Conservation (phyloP, 768 basidiomycete genomes). For the Tricholoma bakamatsutake region DNA sequence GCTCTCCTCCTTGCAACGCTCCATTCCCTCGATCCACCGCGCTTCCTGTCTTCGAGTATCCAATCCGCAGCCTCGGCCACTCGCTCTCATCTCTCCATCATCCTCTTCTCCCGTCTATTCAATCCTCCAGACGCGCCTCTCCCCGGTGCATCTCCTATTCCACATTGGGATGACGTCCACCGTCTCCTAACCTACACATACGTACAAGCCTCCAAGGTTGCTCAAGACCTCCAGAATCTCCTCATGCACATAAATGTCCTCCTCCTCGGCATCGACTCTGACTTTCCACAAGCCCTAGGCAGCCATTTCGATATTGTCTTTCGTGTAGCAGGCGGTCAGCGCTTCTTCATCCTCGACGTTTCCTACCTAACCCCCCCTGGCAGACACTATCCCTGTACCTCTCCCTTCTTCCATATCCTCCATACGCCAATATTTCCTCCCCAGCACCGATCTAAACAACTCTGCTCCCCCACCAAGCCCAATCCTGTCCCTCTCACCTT, state of each 20-base stretch:
- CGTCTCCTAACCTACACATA: slow-evolving; percentile 78
- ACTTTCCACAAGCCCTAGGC: slow-evolving; percentile 35
- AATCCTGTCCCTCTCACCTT: not conserved
- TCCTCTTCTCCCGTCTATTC: slow-evolving; percentile 63
- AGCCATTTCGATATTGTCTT: slow-evolving; percentile 41
- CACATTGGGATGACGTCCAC: slow-evolving; percentile 65
- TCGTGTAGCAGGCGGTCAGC: slow-evolving; percentile 44
- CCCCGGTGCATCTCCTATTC: slow-evolving; percentile 30
- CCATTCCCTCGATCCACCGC: slow-evolving; percentile 43
- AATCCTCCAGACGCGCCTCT: slow-evolving; percentile 22
- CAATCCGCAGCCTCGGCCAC: slow-evolving; percentile 43
- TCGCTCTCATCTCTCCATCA: slow-evolving; percentile 46
- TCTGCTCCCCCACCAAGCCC: not conserved
- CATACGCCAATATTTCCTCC: slow-evolving; percentile 32
- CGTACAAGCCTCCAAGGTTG: slow-evolving; percentile 75
- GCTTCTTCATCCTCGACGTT: not conserved
- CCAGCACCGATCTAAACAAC: slow-evolving; percentile 18
- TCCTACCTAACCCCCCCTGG: not conserved
- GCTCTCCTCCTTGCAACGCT: slow-evolving; percentile 52
- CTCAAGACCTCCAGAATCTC: slow-evolving; percentile 60
- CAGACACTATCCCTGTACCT: slow-evolving; percentile 35
- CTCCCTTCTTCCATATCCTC: slow-evolving; percentile 38
- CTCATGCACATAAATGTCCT: slow-evolving; percentile 77
- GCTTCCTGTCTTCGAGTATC: slow-evolving; percentile 52
- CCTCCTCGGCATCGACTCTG: slow-evolving; percentile 50